Evolutionary conservation across 2,329 filamentous ascomycete species (phyloP).

Genomic region (Aspergillus sojae): DNA sequence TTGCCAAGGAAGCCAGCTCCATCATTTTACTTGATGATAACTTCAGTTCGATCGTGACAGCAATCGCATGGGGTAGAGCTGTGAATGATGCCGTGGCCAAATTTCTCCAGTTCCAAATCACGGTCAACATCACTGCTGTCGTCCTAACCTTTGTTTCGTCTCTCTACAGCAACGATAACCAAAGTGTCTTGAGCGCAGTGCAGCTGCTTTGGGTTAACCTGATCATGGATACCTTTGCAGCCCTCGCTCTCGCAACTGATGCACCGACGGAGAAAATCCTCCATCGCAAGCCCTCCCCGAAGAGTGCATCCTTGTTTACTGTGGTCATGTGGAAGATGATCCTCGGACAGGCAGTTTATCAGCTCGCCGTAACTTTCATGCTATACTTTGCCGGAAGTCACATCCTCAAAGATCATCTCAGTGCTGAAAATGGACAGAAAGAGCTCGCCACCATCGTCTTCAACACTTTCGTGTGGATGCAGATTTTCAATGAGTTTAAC

Average conservation of each 20-base stretch:
- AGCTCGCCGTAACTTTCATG: constrained; percentile 76
- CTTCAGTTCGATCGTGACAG: constrained; percentile 66
- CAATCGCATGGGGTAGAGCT: constrained; percentile 68
- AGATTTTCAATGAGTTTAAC: constrained; percentile 98
- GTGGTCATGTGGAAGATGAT: constrained; percentile 99
- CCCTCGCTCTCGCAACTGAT: constrained; percentile 84
- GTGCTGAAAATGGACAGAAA: constrained; percentile 45
- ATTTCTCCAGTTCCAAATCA: constrained; percentile 67
- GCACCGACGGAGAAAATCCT: constrained; percentile 82
- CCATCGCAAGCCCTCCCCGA: constrained; percentile 76
- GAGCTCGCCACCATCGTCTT: constrained; percentile 83
- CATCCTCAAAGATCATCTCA: constrained; percentile 62
- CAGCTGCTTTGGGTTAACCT: constrained; percentile 95
- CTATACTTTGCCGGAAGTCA: constrained; percentile 73
- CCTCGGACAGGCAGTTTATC: constrained; percentile 85
- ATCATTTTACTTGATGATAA: constrained; percentile 71
- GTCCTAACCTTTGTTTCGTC: constrained; percentile 85
- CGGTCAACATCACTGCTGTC: constrained; percentile 90
- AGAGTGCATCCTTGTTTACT: constrained; percentile 76
- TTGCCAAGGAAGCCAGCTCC: constrained; percentile 69
- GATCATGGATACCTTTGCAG: constrained; percentile 96
- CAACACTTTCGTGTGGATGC: constrained; percentile 99
- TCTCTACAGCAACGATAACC: constrained; percentile 68
- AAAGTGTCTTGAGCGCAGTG: constrained; percentile 81
- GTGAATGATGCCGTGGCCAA: constrained; percentile 71